Evolutionary conservation across 768 basidiomycete genomes (phyloP).

Genomic region (Mycena kentingensis): DNA sequence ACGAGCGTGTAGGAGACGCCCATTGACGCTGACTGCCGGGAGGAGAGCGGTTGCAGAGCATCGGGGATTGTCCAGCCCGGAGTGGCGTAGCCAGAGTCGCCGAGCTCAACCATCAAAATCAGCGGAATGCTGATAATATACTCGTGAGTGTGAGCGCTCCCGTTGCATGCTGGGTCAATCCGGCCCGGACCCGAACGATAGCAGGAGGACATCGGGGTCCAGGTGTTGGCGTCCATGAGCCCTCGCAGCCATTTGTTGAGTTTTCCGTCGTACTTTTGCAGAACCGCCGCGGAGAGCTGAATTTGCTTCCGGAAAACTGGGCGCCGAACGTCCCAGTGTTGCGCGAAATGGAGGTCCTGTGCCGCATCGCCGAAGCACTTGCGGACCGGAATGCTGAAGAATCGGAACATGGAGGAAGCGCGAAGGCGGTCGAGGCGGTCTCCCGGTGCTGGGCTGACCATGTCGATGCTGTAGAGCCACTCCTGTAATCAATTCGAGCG

Average conservation of each 20-base stretch:
- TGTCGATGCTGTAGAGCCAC: too few species aligned
- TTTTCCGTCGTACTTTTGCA: conserved; percentile 1
- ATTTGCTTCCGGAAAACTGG: conserved; percentile 2
- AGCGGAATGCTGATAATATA: conserved; percentile 10
- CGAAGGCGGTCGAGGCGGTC: not conserved
- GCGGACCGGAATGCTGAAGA: not conserved
- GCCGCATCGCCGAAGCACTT: not conserved
- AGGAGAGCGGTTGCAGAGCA: conserved; percentile 1
- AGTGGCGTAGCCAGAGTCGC: not conserved
- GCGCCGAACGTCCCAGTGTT: conserved; percentile 12
- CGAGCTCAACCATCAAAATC: conserved; percentile 5
- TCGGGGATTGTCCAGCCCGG: conserved; percentile 9
- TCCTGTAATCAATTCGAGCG: too few species aligned
- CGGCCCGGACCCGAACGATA: conserved; percentile 3
- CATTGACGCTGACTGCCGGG: not conserved
- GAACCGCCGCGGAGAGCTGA: conserved; percentile 2
- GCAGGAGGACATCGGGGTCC: conserved; percentile 3
- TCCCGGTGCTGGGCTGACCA: not conserved
- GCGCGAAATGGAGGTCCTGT: not conserved
- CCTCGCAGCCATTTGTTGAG: conserved; percentile 10
- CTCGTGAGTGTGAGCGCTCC: not conserved
- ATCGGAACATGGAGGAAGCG: not conserved
- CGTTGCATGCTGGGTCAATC: conserved; percentile 6
- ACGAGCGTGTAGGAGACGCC: conserved; percentile 8
- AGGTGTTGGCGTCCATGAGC: conserved; percentile 2